Base-by-base conservation (phyloP, 345 rosid species). In the Corchorus olitorius region DNA sequence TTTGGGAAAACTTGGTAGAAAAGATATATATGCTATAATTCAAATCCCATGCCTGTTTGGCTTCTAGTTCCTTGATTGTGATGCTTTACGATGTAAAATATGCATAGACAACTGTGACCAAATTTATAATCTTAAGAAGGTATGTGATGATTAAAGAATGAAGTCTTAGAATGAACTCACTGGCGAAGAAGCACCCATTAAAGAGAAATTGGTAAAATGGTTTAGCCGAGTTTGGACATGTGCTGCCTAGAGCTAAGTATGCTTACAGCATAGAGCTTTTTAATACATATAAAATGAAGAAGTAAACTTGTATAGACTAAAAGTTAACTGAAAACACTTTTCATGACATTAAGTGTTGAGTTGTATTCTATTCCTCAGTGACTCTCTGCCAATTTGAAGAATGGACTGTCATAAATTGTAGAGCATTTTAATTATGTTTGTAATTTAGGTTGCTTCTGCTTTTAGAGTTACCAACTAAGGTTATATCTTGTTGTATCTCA, bases 141-240 rank as follows among this genome's bases (percentile, higher is more conserved):
- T 68, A 48, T 39, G 58, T 68, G 58, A 22, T 6, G 58, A 27
- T 66, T 66, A 66, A 66, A 20, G 37, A 66, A 66, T 13, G 37
- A 45, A 46, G 71, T 35, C 19, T 67, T 22, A 27, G 22, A 68
- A 49, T 68, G 20, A 27, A 27, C 4, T 50, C 37, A 12, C 12
- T 19, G 13, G 37, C 12, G 54, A 13, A 9, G 12, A 20, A 66
- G 7, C 71, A 20, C 34, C 35, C 12, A 27, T 46, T 68, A 49
- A 49, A 49, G 58, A 49, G 72, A 68, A 8, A 3, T 27, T 49
- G 41, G 58, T 20, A 68, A 6, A 15, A 50, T 49, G 22, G 4
- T 41, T 27, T 27, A 27, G 27, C 27, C 27, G 27, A 27, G 13
- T 68, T 49, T 49, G 72, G 20, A 39, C 14, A 8, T 8, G 27